Base-by-base conservation (phyloP, 805 yeast genomes). In the Kodamaea hsintzibuensis region DNA sequence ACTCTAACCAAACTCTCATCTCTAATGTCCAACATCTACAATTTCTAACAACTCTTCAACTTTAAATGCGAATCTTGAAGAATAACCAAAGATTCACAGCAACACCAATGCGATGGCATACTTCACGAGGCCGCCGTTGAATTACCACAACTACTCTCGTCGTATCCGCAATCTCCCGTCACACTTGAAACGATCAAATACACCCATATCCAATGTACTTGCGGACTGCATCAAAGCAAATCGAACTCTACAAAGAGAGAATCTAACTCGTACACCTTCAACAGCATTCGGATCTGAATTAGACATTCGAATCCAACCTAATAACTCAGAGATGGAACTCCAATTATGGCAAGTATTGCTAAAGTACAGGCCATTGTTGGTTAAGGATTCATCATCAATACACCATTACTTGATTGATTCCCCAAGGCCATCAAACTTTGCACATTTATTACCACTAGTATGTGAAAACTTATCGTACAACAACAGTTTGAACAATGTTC, bases 81-180 rank as follows among this genome's bases (percentile, higher is more conserved):
- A 22, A 22, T n/a, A n/a, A n/a, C n/a, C n/a, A n/a, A n/a, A n/a
- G n/a, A n/a, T n/a, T 27, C 33, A 27, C 6, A 6, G 33, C 33
- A 27, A 6, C 6, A 27, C 33, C 6, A 9, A 27, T 30, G 35
- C 35, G 35, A 43, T 43, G 27, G 47, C 45, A 38, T 55, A 51
- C 42, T 62, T 62, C 47, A 55, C 64, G 14, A 53, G 56, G 33
- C 45, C 45, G 4, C 73, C 73, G 7, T 57, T 68, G n/a, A 70
- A 65, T 49, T 62, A 60, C 52, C 71, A 69, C 51, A 64, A 65
- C 6, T 66, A 58, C 47, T 17, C 50, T n/a, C 58, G 57, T 14
- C 55, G 72, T 40, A 42, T 67, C 18, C 44, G 49, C 3, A 30
- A 37, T 18, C 27, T 50, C 47, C 42, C 53, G 7, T 12, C 16